Conservation (phyloP, 1,284 basidiomycete species). For the Trametes versicolor region DNA sequence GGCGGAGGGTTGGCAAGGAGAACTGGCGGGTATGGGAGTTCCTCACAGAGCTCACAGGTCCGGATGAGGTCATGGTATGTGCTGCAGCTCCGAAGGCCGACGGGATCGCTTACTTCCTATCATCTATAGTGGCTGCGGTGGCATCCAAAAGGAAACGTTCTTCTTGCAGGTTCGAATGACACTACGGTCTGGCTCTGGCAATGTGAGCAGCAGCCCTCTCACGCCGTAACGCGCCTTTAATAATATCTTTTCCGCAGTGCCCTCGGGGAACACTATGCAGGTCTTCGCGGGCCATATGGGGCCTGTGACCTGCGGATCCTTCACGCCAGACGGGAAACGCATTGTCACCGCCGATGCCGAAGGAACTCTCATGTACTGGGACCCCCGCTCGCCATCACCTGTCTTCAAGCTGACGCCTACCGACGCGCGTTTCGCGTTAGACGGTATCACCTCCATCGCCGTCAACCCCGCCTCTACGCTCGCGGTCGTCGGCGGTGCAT, state of each 20-base stretch:
- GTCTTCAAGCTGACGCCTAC: conserved; percentile 81
- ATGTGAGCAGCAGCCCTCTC: conserved; percentile 57
- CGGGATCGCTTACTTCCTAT: conserved; percentile 5
- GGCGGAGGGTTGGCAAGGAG: conserved; percentile 83
- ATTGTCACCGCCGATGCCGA: conserved; percentile 91
- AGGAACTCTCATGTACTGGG: conserved; percentile 91
- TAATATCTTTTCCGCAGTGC: conserved; percentile 64
- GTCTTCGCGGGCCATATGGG: conserved; percentile 94
- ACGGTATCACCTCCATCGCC: conserved; percentile 87
- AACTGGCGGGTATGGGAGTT: conserved; percentile 91
- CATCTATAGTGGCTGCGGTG: conserved; percentile 87
- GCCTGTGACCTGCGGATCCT: conserved; percentile 88
- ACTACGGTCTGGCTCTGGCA: conserved; percentile 99
- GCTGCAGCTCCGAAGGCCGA: neutral
- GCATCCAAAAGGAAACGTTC: conserved; percentile 94
- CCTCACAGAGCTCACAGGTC: conserved; percentile 90
- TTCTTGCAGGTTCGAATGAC: conserved; percentile 94
- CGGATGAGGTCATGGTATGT: conserved; percentile 93
- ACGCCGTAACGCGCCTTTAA: neutral
- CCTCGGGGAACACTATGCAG: conserved; percentile 93
- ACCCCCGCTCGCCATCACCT: conserved; percentile 83
- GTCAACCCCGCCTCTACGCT: conserved; percentile 88
- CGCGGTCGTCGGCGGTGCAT: conserved; percentile 88
- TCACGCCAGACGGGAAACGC: conserved; percentile 93
- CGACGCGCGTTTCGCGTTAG: conserved; percentile 82